Percentiles rank a stretch among this genome's conserved stretches.
Evolutionary conservation across 176 grass and related monocot species (phyloP).

Genomic region (Musa beccarii): DNA sequence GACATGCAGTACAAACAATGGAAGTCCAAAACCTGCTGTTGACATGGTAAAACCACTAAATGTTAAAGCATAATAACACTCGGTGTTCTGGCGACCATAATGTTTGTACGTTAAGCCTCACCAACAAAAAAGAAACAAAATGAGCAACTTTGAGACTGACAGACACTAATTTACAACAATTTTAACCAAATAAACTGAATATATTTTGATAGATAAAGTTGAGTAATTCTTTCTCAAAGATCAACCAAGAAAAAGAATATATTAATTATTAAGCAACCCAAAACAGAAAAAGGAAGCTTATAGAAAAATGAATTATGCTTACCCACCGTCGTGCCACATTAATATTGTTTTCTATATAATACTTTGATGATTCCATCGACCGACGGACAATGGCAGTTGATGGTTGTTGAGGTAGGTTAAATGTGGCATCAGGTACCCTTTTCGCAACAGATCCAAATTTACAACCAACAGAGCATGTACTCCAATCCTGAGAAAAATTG

Average conservation of each 20-base stretch:
- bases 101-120: no score
- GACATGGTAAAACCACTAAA: no score
- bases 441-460: slow-evolving; percentile 50
- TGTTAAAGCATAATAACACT: no score
- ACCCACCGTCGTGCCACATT: slow-evolving; percentile 85
- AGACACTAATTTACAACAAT: no score
- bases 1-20: no score
- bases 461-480: slow-evolving; percentile 68
- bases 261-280: neutral
- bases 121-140: no score
- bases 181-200: neutral
- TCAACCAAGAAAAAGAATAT: neutral
- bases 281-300: neutral
- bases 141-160: no score
- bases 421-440: slow-evolving; percentile 78
- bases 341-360: slow-evolving; percentile 85
- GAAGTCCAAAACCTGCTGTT: no score
- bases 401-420: slow-evolving; percentile 41
- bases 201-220: neutral
- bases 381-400: slow-evolving; percentile 44
- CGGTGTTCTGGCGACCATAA: no score
- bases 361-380: slow-evolving; percentile 97
- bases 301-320: slow-evolving; percentile 47
- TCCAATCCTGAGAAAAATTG: slow-evolving; percentile 54
- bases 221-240: neutral